Base-by-base conservation (phyloP, 2,329 filamentous ascomycete species). In the Colletotrichum nymphaeae region DNA sequence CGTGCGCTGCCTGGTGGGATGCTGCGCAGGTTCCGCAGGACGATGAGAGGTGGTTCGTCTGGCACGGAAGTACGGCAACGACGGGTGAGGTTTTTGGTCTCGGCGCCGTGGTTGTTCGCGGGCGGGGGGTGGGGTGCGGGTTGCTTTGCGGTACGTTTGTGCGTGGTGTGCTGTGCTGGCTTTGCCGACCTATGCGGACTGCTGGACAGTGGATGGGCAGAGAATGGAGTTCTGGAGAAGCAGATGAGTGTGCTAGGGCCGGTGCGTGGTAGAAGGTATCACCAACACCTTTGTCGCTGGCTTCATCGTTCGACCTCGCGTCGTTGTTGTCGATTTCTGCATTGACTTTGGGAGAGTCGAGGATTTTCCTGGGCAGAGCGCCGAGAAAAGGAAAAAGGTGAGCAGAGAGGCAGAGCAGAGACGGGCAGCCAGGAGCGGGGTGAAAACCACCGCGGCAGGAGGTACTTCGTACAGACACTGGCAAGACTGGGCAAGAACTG, bases 31-130 rank as follows among this genome's bases (percentile, higher is more conserved):
- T 42, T 42, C 37, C 37, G 37, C 37, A 42, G 37, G 37, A 19
- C 7, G 5, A 46, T 5, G 46, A 19, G 19, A 19, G 5, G 49
- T 35, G 30, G 19, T 22, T 65, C 26, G 52, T 52, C 52, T 56
- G 24, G 52, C 52, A 28, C 63, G 63, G 63, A 57, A 56, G 63
- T 65, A 57, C 63, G 63, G 63, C 63, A 65, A 46, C 63, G 63
- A 42, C 22, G 32, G 24, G 32, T 57, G 52, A 65, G 63, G 52
- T 42, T 57, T 26, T 56, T 56, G n/a, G 32, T 55, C 63, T 65
- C 24, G 63, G 63, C 63, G 62, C 46, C 62, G 63, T 57, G 52
- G 42, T 19, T 63, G 63, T 65, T 63, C 32, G 63, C 63, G 63
- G 60, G 52, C 62, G 63, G 63, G 63, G 49, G 24, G 52, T 65